A percentile compares a stretch with the other conserved stretches of the same genome.
Evolutionary conservation across 1,284 basidiomycete genomes (phyloP).

Genomic region (Farysia itapuensis): DNA sequence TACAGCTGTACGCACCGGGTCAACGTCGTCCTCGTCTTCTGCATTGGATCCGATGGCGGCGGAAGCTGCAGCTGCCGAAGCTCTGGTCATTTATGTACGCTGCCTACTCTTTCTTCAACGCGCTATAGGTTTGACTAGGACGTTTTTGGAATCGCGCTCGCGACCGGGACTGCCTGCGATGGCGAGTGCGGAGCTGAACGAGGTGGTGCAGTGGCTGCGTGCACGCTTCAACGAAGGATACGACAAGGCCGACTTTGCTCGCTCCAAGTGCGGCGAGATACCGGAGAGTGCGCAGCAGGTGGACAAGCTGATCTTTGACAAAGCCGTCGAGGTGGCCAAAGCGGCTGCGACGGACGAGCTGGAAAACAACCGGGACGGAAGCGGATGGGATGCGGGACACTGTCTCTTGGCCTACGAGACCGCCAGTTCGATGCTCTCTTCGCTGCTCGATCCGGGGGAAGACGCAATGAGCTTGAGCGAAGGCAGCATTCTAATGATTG

Average conservation of each 20-base stretch:
- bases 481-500: conserved; percentile 47
- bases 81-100: conserved; percentile 86
- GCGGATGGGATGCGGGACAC: conserved; percentile 71
- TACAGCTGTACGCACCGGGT: conserved; percentile 9
- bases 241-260: conserved; percentile 66
- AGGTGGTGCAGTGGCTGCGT: conserved; percentile 67
- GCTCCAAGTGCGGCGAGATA: conserved; percentile 62
- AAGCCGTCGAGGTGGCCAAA: conserved; percentile 70
- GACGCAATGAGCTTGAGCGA: conserved; percentile 64
- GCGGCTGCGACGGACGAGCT: conserved; percentile 89
- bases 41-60: conserved; percentile 31
- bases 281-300: conserved; percentile 62
- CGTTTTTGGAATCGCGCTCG: conserved; percentile 60
- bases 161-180: conserved; percentile 32
- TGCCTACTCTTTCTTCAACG: conserved; percentile 88
- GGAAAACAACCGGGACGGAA: conserved; percentile 60
- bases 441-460: conserved; percentile 84
- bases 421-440: conserved; percentile 86
- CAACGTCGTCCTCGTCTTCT: conserved; percentile 29
- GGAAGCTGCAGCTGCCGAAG: conserved; percentile 67
- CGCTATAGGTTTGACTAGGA: conserved; percentile 67
- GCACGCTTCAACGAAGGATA: conserved; percentile 66
- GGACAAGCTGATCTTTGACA: conserved; percentile 66
- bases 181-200: conserved; percentile 64
- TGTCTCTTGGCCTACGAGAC: conserved; percentile 94